Evolutionary conservation across 306 rosid species (phyloP), one percentile per base, ranked within the genome.

Genomic region (Citrullus mucosospermus): DNA sequence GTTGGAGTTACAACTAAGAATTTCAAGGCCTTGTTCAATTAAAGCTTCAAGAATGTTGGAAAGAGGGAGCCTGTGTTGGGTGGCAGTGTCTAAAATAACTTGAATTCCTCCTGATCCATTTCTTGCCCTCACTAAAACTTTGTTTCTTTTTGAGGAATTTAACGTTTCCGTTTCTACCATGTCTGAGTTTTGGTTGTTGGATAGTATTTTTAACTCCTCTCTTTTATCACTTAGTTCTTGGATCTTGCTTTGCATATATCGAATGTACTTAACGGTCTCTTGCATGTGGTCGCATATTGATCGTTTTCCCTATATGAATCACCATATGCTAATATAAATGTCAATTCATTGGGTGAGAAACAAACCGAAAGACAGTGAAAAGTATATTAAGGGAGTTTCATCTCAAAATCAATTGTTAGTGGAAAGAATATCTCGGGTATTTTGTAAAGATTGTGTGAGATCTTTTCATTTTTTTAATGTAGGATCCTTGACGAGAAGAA

Each of bases 221-320:
- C 86, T 87, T 68, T 82, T 83, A 18, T 79, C 11, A 14, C 43
- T 51, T 60, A 80, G 51, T 58, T 76, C 78, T 59, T 82, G 81
- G 32, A 82, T 80, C 74, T 80, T 80, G 38, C 12, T 73, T 54
- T 85, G 74, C 36, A 83, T 44, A 13, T 87, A 69, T 22, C 72
- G 85, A 51, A 89, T 89, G 51, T 83, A 87, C 15, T 82, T 83
- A 8, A 67, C 71, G 32, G 85, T 81, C 67, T 76, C 86, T 9
- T 85, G 80, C 80, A 83, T 80, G 76, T 87, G 90, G 76, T 89
- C 92, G 0, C 87, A 85, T 16, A 82, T 76, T 2, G 90, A 87
- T 56, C 90, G 82, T 75, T 79, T 87, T 41, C 89, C 92, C 90
- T 89, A 36, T 8, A 8, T 39, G 7, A 39, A 39, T 39, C 8